Evolutionary conservation across 345 rosid genomes (phyloP), one percentile per base, ranked within the genome.

Genomic region (Erysimum cheiranthoides): DNA sequence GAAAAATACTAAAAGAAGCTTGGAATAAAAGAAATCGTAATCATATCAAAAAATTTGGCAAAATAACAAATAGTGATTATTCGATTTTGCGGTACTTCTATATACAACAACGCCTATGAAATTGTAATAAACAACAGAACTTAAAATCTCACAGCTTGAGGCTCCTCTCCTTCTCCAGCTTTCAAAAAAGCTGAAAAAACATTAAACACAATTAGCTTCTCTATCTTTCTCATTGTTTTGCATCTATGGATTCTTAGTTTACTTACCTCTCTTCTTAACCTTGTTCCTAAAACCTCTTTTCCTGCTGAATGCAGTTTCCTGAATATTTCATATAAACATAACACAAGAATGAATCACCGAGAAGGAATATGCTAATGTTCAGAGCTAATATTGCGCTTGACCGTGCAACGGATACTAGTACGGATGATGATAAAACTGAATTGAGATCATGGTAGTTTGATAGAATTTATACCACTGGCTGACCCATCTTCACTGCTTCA

Each of bases 401-500:
- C 16, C 2, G 27, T 53, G 35, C 59, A 6, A 0, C 6, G 4
- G 35, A 16, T 47, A 60, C 46, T 47, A 32, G 31, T 65, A 49
- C 1, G 6, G 8, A 57, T 40, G 12, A 47, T 34, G 25, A 47
- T 11, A 28, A 59, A 32, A 21, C 45, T 3, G 11, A 40, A 57
- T 12, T 58, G 31, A 72, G 36, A 39, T 36, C 25, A 40, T 60
- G 51, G 11, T 30, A 36, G 68, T 67, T 35, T 59, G 18, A 74
- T 49, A 28, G 71, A 74, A 42, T 49, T 52, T 73, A 68, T 89
- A 95, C 99, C 99, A 95, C 89, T 60, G 97, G 90, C 70, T 86
- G 92, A 30, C 84, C 93, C 70, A 77, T 76, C 84, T 87, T 87
- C 69, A 76, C 85, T 46, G 99, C 97, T 77, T 69, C 83, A 73